phyloP scores from a whole-genome alignment of 177 flowering plant species.

The Vitis hybrid region DNA sequence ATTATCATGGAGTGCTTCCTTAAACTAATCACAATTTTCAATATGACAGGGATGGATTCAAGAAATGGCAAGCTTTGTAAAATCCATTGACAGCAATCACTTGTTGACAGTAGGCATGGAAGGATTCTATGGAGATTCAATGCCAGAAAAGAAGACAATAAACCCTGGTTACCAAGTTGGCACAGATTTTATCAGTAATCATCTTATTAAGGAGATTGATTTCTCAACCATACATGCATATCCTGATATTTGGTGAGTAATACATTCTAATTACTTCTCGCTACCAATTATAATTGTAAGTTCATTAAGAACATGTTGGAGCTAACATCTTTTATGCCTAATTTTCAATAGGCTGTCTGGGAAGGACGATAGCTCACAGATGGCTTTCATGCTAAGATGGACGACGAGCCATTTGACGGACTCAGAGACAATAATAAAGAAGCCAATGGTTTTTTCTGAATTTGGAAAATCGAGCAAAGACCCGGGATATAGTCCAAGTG shows the following conservation, averaged over 20 bases:
- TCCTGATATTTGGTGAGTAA: slow-evolving; percentile 57
- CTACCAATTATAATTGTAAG: too few relatives aligned
- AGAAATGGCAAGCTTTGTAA: slow-evolving; percentile 70
- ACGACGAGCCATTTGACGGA: slow-evolving; percentile 40
- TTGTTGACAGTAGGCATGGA: slow-evolving; percentile 74
- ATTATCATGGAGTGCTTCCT: too few relatives aligned
- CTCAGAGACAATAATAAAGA: slow-evolving; percentile 37
- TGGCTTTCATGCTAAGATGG: slow-evolving; percentile 48
- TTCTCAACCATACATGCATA: slow-evolving; percentile 69
- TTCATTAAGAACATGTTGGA: too few relatives aligned
- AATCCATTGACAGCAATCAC: slow-evolving; percentile 61
- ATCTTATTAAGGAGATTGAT: slow-evolving; percentile 56
- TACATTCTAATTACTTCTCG: background rate
- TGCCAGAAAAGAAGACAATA: slow-evolving; percentile 39
- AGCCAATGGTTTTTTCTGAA: slow-evolving; percentile 49
- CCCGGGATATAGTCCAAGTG: slow-evolving; percentile 29
- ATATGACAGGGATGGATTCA: slow-evolving; percentile 54
- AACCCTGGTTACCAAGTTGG: slow-evolving; percentile 68
- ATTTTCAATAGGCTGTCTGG: slow-evolving; percentile 37
- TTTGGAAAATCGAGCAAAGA: slow-evolving; percentile 53
- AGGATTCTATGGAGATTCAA: slow-evolving; percentile 72
- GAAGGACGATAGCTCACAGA: slow-evolving; percentile 31
- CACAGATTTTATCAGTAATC: slow-evolving; percentile 58
- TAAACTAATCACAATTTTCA: background rate
- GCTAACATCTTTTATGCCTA: too few relatives aligned